A percentile compares a stretch with the other conserved stretches of the same genome.
Conservation (phyloP, 305 asterid species). For the Fraxinus sp. region DNA sequence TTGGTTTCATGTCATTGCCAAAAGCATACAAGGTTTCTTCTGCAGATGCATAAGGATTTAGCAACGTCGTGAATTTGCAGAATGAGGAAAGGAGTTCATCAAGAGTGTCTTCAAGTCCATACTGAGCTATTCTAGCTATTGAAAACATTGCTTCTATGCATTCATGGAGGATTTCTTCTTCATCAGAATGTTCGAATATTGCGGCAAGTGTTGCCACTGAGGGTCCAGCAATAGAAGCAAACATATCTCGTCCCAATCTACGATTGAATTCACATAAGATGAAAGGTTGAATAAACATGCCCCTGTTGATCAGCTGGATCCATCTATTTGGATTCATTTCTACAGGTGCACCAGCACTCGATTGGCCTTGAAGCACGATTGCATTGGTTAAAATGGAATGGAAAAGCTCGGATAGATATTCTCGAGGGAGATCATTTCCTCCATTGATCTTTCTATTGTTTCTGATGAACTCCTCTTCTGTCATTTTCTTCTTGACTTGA, state of each 20-base stretch:
- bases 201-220: slow-evolving; percentile 85
- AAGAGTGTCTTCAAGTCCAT: slow-evolving; percentile 77
- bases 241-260: slow-evolving; percentile 85
- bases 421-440: slow-evolving; percentile 86
- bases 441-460: slow-evolving; percentile 77
- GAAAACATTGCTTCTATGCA: slow-evolving; percentile 80
- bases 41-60: slow-evolving; percentile 77
- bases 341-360: slow-evolving; percentile 26
- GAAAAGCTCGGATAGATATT: slow-evolving; percentile 75
- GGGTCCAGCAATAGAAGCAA: slow-evolving; percentile 86
- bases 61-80: slow-evolving; percentile 80
- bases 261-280: slow-evolving; percentile 62
- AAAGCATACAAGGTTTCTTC: slow-evolving; percentile 83
- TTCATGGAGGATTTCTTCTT: slow-evolving; percentile 79
- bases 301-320: slow-evolving; percentile 73
- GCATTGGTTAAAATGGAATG: slow-evolving; percentile 64
- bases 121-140: slow-evolving; percentile 74
- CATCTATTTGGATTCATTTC: slow-evolving; percentile 84
- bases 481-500: slow-evolving; percentile 93
- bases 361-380: slow-evolving; percentile 42
- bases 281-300: slow-evolving; percentile 57
- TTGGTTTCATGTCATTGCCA: slow-evolving; percentile 85
- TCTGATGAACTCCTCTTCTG: slow-evolving; percentile 84
- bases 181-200: slow-evolving; percentile 74
- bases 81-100: slow-evolving; percentile 84